phyloP scores from a whole-genome alignment of 345 rosid genomes.

The Eucalyptus paniculata region DNA sequence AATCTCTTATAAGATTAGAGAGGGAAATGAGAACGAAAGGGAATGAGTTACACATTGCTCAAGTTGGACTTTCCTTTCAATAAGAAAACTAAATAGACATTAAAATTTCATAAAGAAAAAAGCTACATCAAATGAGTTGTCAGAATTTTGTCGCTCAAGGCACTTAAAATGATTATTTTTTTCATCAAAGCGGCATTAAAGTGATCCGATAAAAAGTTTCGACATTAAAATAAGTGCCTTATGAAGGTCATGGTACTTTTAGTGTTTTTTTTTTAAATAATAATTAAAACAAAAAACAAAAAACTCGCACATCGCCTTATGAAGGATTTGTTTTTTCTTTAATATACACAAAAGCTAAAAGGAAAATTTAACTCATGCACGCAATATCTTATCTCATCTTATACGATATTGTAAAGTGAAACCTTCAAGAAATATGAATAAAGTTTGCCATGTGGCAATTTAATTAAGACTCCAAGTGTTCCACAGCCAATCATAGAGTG shows the following conservation, averaged over 20 bases:
- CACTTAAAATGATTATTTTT: neutral
- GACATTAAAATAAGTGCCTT: neutral
- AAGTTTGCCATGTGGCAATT: neutral
- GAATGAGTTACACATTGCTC: neutral
- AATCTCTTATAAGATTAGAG: neutral
- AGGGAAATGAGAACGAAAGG: neutral
- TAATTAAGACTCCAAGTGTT: neutral
- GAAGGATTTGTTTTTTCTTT: neutral
- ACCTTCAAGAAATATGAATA: neutral
- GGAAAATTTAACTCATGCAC: neutral
- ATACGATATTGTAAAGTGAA: neutral
- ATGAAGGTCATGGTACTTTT: rapidly evolving
- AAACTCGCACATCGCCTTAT: neutral
- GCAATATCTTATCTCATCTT: neutral
- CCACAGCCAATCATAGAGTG: neutral
- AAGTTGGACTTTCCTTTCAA: neutral
- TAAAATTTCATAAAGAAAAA: neutral
- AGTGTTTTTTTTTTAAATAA: no score
- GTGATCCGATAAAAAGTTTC: neutral
- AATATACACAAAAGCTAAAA: neutral
- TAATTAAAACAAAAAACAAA: no score
- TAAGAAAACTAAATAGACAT: neutral
- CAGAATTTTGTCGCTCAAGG: rapidly evolving
- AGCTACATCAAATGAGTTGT: neutral
- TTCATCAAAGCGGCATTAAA: neutral